Evolutionary conservation across 495 filamentous ascomycete genomes (phyloP).

Genomic region (Parathielavia appendiculata): DNA sequence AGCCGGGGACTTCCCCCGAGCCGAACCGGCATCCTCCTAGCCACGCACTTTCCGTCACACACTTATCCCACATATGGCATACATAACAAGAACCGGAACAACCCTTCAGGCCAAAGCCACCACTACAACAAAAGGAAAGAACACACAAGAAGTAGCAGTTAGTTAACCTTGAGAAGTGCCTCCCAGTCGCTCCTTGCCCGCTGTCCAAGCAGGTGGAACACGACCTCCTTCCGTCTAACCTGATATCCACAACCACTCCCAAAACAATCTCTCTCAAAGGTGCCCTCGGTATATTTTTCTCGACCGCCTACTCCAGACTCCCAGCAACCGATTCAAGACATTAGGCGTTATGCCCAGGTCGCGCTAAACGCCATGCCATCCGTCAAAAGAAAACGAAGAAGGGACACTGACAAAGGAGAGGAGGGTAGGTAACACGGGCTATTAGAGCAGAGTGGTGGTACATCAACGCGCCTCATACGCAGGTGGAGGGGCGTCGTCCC

Average conservation of each 20-base stretch:
- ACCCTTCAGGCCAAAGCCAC: not conserved
- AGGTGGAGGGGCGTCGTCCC: slow-evolving; percentile 56
- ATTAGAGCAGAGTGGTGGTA: not conserved
- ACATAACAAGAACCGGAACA: not conserved
- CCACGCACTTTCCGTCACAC: not conserved
- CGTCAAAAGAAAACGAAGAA: slow-evolving; percentile 12
- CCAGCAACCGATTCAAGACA: slow-evolving; percentile 21
- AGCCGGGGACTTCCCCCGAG: slow-evolving; percentile 16
- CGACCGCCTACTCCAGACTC: slow-evolving; percentile 14
- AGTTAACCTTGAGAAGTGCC: not conserved
- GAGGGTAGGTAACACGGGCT: slow-evolving; percentile 1
- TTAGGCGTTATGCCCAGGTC: slow-evolving; percentile 19
- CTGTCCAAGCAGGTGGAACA: not conserved
- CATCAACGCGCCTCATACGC: slow-evolving; percentile 50
- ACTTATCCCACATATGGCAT: slow-evolving; percentile 17
- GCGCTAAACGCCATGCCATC: slow-evolving; percentile 17
- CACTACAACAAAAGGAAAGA: not conserved
- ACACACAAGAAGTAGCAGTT: not conserved
- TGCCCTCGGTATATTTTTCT: slow-evolving; percentile 14
- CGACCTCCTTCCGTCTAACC: slow-evolving; percentile 3
- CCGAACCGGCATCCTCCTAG: not conserved
- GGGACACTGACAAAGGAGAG: slow-evolving; percentile 7
- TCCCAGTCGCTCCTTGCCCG: not conserved
- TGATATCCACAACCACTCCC: slow-evolving; percentile 2
- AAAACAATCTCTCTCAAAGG: slow-evolving; percentile 2